These are phyloP conservation scores for Nothophaeocryptopus gaeumannii DNA, from an alignment of 2,329 filamentous ascomycete species.

Conservation along the genomic window DNA sequence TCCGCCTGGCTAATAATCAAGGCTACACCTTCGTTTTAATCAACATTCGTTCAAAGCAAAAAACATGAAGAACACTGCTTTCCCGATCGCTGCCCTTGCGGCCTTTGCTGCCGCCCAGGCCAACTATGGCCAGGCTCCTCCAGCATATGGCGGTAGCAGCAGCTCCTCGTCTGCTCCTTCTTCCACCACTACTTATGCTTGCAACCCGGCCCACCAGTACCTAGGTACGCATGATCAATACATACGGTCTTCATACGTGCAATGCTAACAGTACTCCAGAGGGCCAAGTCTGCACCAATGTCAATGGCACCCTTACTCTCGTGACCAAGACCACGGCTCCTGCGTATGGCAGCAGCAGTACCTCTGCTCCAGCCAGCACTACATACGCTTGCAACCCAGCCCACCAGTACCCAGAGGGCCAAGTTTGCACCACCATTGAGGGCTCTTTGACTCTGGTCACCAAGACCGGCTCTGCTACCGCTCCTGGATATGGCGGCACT, in stretches of 20 bases:
- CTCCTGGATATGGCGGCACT: not conserved
- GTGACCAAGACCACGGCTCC: slow-evolving; percentile 12
- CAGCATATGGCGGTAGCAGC: too few species aligned
- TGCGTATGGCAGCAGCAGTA: too few species aligned
- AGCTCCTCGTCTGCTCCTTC: too few species aligned
- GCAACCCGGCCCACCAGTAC: slow-evolving; percentile 20
- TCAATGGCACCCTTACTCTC: slow-evolving; percentile 19
- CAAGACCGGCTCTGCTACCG: slow-evolving; percentile 1
- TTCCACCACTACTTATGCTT: slow-evolving; percentile 2
- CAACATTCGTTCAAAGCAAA: too few species aligned
- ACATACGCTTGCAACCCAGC: slow-evolving; percentile 21
- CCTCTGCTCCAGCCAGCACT: too few species aligned
- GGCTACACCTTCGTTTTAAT: too few species aligned
- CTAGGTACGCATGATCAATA: not conserved
- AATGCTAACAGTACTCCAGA: slow-evolving; percentile 13
- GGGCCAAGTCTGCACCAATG: slow-evolving; percentile 17
- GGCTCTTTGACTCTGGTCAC: slow-evolving; percentile 20
- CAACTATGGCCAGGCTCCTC: too few species aligned
- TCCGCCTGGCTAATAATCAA: too few species aligned
- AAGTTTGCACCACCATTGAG: slow-evolving; percentile 15
- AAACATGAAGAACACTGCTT: too few species aligned
- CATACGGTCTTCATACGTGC: too few species aligned
- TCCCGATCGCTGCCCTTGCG: too few species aligned
- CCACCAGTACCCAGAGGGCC: slow-evolving; percentile 20
- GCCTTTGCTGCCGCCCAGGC: too few species aligned